Evolutionary conservation across 768 basidiomycete genomes (phyloP), one percentile per base, ranked within the genome.

Genomic region (Amanita pseudoporphyria): DNA sequence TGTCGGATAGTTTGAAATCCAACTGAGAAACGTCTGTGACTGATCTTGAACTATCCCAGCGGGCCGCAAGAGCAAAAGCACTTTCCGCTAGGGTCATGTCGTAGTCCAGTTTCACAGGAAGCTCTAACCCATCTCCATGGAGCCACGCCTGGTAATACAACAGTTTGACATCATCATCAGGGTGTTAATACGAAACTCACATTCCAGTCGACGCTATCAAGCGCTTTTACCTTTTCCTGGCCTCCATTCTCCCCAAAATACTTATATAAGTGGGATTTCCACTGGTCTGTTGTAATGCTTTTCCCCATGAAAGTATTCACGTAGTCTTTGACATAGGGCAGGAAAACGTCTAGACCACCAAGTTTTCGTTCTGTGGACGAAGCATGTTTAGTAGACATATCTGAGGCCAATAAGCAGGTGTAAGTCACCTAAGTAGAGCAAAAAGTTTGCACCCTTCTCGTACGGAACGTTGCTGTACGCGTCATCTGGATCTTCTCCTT

Each of bases 401-500:
- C 10, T 14, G 19, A 13, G 18, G 22, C 33, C 30, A 31, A 42
- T 13, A 5, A 18, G n/a, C 32, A 13, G 9, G 7, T 45, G 6
- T 22, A 57, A n/a, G 73, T 48, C 48, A 87, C 87, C 93, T 18
- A 97, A 73, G 61, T 88, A 75, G 14, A 94, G 75, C 13, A 98
- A 69, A 57, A 98, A 81, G 62, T 92, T 95, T 6, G 88, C 76
- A 21, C 94, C 94, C 65, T 94, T 88, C 62, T 87, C 86, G 56
- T 95, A 95, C 1, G 93, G 86, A 39, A 96, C 71, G 45, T 71
- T 68, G 51, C 73, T 70, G 63, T 84, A 90, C 5, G 86, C 84
- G 42, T 84, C 83, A 58, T 92, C 87, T 1, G 86, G 79, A 59
- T 86, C 81, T 65, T 90, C 78, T 12, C 86, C 84, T 38, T 70